Conservation (phyloP, 2,329 filamentous ascomycete genomes). For the Aspergillus carbonarius region DNA sequence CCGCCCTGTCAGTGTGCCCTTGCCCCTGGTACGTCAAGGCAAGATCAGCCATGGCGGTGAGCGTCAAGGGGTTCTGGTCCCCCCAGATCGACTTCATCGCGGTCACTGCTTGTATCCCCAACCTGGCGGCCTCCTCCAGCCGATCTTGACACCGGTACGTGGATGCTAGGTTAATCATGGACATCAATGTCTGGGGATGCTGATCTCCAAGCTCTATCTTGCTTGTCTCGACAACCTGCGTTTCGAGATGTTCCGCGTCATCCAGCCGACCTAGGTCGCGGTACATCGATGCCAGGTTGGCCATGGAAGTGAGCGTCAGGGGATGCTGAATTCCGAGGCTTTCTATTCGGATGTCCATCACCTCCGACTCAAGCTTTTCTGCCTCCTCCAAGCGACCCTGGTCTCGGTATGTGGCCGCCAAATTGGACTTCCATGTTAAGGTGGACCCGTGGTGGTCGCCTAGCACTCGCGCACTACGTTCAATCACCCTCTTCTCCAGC, state of each 20-base stretch:
- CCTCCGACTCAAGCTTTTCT: conserved; percentile 1
- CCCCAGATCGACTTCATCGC: conserved; percentile 6
- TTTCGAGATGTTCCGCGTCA: conserved; percentile 12
- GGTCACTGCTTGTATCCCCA: conserved; percentile 1
- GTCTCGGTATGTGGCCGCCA: conserved; percentile 7
- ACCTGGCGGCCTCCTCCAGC: background rate
- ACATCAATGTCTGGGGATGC: conserved; percentile 11
- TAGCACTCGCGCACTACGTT: background rate
- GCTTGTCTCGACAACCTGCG: conserved; percentile 6
- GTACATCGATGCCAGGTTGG: conserved; percentile 12
- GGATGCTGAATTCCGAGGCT: conserved; percentile 1
- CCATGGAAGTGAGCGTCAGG: conserved; percentile 6
- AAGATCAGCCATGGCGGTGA: conserved; percentile 13
- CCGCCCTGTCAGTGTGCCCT: background rate
- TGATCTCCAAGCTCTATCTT: conserved; percentile 7
- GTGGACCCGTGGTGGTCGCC: conserved; percentile 1
- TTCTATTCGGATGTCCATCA: background rate
- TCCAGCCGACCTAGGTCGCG: conserved; percentile 3
- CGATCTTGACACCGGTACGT: conserved; percentile 9
- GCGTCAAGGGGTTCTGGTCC: background rate
- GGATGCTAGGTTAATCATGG: conserved; percentile 9
- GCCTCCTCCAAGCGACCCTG: conserved; percentile 9
- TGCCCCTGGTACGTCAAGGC: conserved; percentile 10
- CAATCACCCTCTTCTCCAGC: conserved; percentile 7
- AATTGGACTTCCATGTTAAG: conserved; percentile 8